These are phyloP conservation scores for Solanum ossicruentum DNA, from an alignment of 257 asterid species.

Conservation along the genomic window DNA sequence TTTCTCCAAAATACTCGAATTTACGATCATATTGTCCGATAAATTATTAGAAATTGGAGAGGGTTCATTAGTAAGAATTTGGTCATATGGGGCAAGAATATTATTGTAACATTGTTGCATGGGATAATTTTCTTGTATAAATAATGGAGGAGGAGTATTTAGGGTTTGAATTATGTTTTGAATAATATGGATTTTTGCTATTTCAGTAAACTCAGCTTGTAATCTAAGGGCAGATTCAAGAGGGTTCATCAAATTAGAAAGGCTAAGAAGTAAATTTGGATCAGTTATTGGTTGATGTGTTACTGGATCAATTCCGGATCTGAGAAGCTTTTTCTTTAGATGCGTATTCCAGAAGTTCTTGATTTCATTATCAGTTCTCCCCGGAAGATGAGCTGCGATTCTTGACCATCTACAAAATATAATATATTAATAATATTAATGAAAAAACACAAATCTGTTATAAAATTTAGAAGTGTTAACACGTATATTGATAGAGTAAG, in stretches of 20 bases:
- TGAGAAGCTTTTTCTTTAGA: constrained; percentile 37
- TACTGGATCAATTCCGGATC: constrained; percentile 38
- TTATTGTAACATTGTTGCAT: background rate
- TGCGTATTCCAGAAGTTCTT: constrained; percentile 59
- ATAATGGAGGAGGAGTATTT: constrained; percentile 9
- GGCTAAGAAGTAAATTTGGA: constrained; percentile 10
- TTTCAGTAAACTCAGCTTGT: constrained; percentile 5
- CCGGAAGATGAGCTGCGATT: constrained; percentile 47
- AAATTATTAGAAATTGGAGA: background rate
- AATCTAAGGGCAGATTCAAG: constrained; percentile 7
- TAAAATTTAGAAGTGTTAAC: background rate
- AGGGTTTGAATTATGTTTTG: constrained; percentile 19
- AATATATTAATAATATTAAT: background rate
- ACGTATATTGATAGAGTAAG: background rate
- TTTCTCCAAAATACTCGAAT: background rate
- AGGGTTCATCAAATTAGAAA: constrained; percentile 11
- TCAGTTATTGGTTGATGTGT: constrained; percentile 34
- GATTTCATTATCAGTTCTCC: constrained; percentile 65
- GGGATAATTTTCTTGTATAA: constrained; percentile 1
- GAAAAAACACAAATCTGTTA: background rate
- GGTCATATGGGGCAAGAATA: background rate
- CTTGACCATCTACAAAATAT: constrained; percentile 42
- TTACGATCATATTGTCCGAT: background rate
- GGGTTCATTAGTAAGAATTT: background rate
- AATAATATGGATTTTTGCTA: constrained; percentile 24